Percentiles rank a stretch among this genome's conserved stretches.
These are phyloP conservation scores for Xenoacremonium recifei DNA, from an alignment of 2,329 filamentous ascomycete genomes.

Conservation along the genomic window DNA sequence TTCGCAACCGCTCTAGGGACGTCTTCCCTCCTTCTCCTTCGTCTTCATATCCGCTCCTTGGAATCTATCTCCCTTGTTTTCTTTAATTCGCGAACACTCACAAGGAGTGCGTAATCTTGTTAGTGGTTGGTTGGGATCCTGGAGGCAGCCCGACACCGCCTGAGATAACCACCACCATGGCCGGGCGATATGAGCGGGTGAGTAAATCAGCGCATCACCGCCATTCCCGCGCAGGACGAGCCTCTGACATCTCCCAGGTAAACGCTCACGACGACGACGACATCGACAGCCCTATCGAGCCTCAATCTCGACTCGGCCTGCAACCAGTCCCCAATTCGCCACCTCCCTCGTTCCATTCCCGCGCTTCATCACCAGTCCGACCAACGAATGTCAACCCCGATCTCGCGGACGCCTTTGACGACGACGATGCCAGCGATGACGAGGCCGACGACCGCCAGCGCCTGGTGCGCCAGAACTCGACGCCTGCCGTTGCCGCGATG, in stretches of 20 bases:
- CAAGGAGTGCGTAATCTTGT: constrained; percentile 10
- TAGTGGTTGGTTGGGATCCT: constrained; percentile 14
- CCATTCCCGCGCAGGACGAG: neutral
- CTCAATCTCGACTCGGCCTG: constrained; percentile 32
- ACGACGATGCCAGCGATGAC: constrained; percentile 74
- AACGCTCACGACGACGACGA: constrained; percentile 59
- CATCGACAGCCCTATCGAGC: constrained; percentile 29
- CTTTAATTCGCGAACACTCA: neutral
- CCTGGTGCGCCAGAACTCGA: constrained; percentile 68
- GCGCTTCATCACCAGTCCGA: constrained; percentile 59
- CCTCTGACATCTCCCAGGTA: constrained; percentile 40
- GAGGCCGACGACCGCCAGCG: constrained; percentile 77
- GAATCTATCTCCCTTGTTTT: constrained; percentile 9
- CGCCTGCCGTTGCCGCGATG: constrained; percentile 19
- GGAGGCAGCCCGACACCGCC: constrained; percentile 22
- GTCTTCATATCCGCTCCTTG: constrained; percentile 16
- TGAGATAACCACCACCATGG: constrained; percentile 41
- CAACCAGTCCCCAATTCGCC: constrained; percentile 56
- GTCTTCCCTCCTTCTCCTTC: constrained; percentile 1
- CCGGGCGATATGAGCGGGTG: constrained; percentile 59
- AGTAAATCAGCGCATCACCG: constrained; percentile 17
- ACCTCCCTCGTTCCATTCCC: constrained; percentile 85
- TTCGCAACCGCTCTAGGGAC: constrained; percentile 1
- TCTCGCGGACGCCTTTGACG: constrained; percentile 91
- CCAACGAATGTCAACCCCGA: constrained; percentile 64